Evolutionary conservation across 768 basidiomycete species (phyloP).

Genomic region (Sutorius australiensis): DNA sequence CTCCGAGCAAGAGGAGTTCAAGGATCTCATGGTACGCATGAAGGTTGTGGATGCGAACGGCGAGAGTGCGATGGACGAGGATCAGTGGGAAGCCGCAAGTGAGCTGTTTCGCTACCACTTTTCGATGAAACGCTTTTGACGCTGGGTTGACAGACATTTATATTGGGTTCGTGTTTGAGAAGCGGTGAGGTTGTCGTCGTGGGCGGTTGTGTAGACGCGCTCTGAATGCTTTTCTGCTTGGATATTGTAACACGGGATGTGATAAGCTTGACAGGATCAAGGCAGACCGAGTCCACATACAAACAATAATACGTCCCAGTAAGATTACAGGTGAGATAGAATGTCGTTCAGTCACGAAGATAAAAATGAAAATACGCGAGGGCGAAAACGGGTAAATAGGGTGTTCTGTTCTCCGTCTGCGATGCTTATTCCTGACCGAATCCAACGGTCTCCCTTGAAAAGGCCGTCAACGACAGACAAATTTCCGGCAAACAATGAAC

Average conservation of each 20-base stretch:
- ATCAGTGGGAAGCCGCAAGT: conserved; percentile 99
- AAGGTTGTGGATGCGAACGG: conserved; percentile 84
- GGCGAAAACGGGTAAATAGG: conserved; percentile 11
- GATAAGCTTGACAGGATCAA: conserved; percentile 3
- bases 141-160: conserved; percentile 67
- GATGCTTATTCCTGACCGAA: conserved; percentile 83
- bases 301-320: conserved; percentile 19
- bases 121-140: conserved; percentile 1
- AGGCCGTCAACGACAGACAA: conserved; percentile 14
- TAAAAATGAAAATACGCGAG: conserved; percentile 1
- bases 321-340: conserved; percentile 32
- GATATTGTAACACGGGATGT: conserved; percentile 1
- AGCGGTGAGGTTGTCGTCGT: conserved; percentile 33
- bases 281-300: neutral
- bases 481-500: conserved; percentile 32
- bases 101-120: conserved; percentile 33
- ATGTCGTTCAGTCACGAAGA: conserved; percentile 13
- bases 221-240: conserved; percentile 5
- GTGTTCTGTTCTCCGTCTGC: neutral
- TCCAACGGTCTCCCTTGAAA: conserved; percentile 79
- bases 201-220: neutral
- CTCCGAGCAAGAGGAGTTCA: conserved; percentile 74
- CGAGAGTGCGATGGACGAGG: conserved; percentile 88
- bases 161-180: conserved; percentile 89
- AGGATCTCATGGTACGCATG: conserved; percentile 83